Evolutionary conservation across 2,329 filamentous ascomycete genomes (phyloP), one percentile per base, ranked within the genome.

Genomic region (Cylindrodendrum hubeiense): DNA sequence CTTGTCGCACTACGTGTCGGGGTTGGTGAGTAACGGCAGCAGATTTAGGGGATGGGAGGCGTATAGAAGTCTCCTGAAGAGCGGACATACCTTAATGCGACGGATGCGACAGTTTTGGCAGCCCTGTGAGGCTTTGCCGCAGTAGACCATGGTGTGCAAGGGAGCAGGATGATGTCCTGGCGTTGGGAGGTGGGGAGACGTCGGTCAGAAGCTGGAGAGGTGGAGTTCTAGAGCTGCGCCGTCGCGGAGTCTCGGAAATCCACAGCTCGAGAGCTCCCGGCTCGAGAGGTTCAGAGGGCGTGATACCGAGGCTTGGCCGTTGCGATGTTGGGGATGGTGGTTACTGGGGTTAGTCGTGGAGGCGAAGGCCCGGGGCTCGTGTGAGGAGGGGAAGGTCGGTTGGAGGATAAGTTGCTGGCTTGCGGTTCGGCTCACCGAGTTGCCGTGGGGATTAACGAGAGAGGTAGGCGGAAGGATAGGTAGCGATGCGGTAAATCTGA

Each of bases 1-100:
- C 74, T 88, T 89, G 76, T 91, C 89, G 78, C 89, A 91, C 87
- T 89, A 63, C 3, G 58, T n/a, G 41, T 41, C 28, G 10, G 49
- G 30, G 34, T 15, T 37, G 47, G 58, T 74, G 34, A 74, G 67
- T 49, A 33, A 60, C 37, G 46, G 24, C 39, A 22, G 26, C 19
- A 50, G 26, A 26, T 34, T 19, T 44, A 34, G 17, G 12, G 30
- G 30, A 22, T 22, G 44, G 13, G 13, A 33, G 17, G 50, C 52
- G 22, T 34, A 13, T 17, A 24, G 49, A n/a, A n/a, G 21, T n/a
- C 22, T 34, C 26, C 19, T 3, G 17, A 54, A 15, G 50, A 49
- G 61, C 21, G 41, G 37, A 52, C 82, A 63, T 75, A 87, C 85
- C 82, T 87, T 87, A 75, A 87, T 87, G 70, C 85, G 84, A 67